Conservation (phyloP, 2,329 filamentous ascomycete genomes). For the Microdochium trichocladiopsis region DNA sequence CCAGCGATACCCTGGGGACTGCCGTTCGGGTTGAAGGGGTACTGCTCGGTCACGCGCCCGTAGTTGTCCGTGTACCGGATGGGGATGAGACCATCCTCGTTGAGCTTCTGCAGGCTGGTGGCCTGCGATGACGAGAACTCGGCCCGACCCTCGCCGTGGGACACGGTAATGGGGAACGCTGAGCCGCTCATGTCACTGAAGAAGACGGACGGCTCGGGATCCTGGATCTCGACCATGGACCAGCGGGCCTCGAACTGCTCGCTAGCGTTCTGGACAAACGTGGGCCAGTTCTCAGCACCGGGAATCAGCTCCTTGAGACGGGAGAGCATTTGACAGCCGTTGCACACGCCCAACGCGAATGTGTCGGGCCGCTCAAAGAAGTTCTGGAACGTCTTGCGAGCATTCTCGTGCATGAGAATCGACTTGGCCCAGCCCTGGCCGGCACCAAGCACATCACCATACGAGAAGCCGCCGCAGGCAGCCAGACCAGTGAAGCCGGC, state of each 20-base stretch:
- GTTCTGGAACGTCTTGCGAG: conserved; percentile 66
- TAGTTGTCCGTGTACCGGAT: conserved; percentile 84
- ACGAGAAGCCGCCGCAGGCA: conserved; percentile 95
- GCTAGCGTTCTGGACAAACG: conserved; percentile 73
- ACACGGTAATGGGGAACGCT: conserved; percentile 76
- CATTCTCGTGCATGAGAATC: conserved; percentile 75
- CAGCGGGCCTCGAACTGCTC: conserved; percentile 88
- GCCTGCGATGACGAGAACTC: conserved; percentile 48
- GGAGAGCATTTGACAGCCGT: conserved; percentile 92
- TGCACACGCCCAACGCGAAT: conserved; percentile 91
- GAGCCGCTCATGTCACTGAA: conserved; percentile 81
- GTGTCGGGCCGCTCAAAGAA: conserved; percentile 90
- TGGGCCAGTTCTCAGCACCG: conserved; percentile 76
- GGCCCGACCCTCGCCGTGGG: conserved; percentile 87
- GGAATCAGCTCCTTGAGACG: conserved; percentile 80
- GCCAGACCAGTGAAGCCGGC: conserved; percentile 81
- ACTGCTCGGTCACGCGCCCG: conserved; percentile 66
- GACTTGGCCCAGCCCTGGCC: conserved; percentile 95
- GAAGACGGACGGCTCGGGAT: conserved; percentile 71
- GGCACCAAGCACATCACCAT: conserved; percentile 77
- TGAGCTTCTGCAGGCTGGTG: conserved; percentile 45
- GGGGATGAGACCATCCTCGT: conserved; percentile 62
- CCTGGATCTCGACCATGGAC: conserved; percentile 74
- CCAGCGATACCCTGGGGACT: conserved; percentile 76
- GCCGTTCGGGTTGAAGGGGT: conserved; percentile 87